These are phyloP conservation scores for Manihot esculenta DNA, from an alignment of 441 rosid genomes.

Conservation along the genomic window DNA sequence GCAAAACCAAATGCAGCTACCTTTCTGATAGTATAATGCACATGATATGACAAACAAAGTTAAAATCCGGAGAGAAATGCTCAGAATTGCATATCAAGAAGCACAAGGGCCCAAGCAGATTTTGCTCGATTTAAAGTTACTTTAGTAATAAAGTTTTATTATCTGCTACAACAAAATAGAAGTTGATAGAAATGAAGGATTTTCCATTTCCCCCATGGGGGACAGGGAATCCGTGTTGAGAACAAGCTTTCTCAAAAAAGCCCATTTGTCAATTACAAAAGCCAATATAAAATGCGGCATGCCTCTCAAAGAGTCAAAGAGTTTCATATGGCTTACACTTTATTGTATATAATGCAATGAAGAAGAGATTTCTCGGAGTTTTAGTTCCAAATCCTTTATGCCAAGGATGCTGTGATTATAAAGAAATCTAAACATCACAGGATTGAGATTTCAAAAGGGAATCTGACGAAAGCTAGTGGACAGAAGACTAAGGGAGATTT, in stretches of 20 bases:
- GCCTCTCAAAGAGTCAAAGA: not conserved
- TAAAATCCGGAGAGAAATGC: not conserved
- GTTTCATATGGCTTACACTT: not conserved
- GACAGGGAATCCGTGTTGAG: no score
- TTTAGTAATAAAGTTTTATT: not conserved
- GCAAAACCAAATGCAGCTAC: not conserved
- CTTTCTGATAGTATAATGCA: not conserved
- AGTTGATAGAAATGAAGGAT: not conserved
- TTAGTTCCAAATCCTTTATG: not conserved
- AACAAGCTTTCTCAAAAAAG: not conserved
- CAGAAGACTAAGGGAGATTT: not conserved
- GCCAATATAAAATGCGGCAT: not conserved
- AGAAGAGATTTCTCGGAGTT: not conserved
- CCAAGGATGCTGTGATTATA: not conserved
- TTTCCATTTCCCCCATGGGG: no score
- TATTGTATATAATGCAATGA: not conserved
- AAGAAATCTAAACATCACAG: not conserved
- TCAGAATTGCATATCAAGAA: not conserved
- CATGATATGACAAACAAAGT: not conserved
- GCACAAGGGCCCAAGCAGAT: not conserved
- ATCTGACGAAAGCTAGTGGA: not conserved
- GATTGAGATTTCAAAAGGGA: not conserved
- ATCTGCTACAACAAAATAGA: not conserved
- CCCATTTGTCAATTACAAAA: not conserved
- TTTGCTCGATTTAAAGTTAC: not conserved